Conservation (phyloP, 1,284 basidiomycete species). For the Pisolithus thermaeus region DNA sequence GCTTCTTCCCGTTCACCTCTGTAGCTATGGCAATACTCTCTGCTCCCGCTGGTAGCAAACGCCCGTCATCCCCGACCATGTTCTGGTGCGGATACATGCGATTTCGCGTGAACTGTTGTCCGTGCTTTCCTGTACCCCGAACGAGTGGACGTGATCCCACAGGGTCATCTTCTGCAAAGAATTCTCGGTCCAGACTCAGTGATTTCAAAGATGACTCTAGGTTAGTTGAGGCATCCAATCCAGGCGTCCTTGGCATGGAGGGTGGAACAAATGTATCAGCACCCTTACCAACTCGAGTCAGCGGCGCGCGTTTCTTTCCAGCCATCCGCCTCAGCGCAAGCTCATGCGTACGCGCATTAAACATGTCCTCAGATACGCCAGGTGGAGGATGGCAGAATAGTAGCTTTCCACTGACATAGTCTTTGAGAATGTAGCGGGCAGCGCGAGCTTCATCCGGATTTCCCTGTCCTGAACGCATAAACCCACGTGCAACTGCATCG, state of each 20-base stretch:
- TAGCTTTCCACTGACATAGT: conserved; percentile 94
- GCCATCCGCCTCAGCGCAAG: conserved; percentile 53
- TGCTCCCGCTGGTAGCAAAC: conserved; percentile 43
- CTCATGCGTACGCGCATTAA: conserved; percentile 74
- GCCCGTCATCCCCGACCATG: conserved; percentile 71
- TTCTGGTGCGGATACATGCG: conserved; percentile 80
- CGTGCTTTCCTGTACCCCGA: conserved; percentile 54
- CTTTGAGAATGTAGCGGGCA: conserved; percentile 91
- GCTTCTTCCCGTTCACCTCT: conserved; percentile 65
- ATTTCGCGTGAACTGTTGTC: conserved; percentile 57
- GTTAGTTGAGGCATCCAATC: conserved; percentile 18
- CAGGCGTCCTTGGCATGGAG: neutral
- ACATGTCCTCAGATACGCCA: conserved; percentile 58
- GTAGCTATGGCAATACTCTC: conserved; percentile 44
- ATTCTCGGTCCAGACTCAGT: conserved; percentile 73
- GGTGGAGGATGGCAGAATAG: conserved; percentile 90
- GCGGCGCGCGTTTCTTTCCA: conserved; percentile 80
- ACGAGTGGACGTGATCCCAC: conserved; percentile 60
- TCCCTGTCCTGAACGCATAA: conserved; percentile 90
- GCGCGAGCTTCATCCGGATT: conserved; percentile 96
- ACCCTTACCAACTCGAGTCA: conserved; percentile 76
- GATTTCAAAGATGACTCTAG: conserved; percentile 47
- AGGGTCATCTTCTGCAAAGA: conserved; percentile 61
- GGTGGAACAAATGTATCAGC: conserved; percentile 73
- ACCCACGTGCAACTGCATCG: conserved; percentile 81